These are phyloP conservation scores for Pseudisothecium myosuroides DNA, from an alignment of 225 moss, liverwort and hornwort species.

Conservation along the genomic window DNA sequence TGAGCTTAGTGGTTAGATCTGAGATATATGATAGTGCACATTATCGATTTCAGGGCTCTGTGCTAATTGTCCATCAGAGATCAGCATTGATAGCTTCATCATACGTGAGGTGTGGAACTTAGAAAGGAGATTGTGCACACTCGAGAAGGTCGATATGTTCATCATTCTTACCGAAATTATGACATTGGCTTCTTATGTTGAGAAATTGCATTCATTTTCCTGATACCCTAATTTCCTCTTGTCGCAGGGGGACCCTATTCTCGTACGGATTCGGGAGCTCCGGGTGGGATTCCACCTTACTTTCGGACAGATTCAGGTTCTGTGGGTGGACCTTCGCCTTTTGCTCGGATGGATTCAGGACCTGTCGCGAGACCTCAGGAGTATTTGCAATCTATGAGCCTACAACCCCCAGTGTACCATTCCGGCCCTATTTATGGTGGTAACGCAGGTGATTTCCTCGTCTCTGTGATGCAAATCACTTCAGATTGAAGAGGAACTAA, in stretches of 20 bases:
- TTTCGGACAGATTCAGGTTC: background rate
- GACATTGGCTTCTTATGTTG: background rate
- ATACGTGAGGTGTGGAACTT: background rate
- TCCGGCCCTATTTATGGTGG: background rate
- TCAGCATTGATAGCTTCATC: background rate
- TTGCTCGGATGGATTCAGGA: slow-evolving; percentile 7
- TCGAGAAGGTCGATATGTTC: background rate
- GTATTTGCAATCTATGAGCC: background rate
- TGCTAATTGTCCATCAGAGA: background rate
- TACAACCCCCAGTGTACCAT: background rate
- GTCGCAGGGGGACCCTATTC: background rate
- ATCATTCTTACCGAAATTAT: background rate
- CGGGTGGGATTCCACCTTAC: background rate
- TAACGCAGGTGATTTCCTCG: background rate
- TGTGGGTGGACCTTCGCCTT: background rate
- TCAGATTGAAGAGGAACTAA: background rate
- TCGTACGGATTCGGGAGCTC: background rate
- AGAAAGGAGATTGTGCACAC: background rate
- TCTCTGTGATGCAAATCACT: background rate
- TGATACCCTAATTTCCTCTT: background rate
- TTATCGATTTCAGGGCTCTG: background rate
- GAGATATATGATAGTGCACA: background rate
- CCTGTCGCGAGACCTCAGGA: background rate
- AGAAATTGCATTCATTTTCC: background rate
- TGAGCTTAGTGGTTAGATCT: background rate